Evolutionary conservation across 2,329 filamentous ascomycete genomes (phyloP).

Genomic region (Coleophoma crateriformis): DNA sequence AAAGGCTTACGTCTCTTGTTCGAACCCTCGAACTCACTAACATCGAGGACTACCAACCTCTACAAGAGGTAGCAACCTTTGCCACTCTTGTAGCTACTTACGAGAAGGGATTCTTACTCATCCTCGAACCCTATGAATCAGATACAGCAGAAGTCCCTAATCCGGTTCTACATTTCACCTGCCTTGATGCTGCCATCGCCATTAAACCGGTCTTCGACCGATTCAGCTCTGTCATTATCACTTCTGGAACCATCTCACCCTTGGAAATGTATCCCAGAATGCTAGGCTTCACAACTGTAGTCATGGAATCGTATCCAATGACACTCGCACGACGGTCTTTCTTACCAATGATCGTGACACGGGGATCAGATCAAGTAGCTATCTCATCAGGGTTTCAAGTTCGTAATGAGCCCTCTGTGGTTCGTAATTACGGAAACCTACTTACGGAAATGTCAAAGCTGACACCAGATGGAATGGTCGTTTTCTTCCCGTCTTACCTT

Average conservation of each 20-base stretch:
- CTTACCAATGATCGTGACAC: conserved; percentile 93
- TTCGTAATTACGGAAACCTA: conserved; percentile 91
- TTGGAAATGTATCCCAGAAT: conserved; percentile 99
- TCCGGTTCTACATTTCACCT: conserved; percentile 94
- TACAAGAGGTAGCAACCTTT: conserved; percentile 97
- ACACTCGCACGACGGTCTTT: conserved; percentile 93
- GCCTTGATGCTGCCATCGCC: conserved; percentile 92
- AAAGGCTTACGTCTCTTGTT: conserved; percentile 88
- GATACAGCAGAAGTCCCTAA: conserved; percentile 94
- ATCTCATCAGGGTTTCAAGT: conserved; percentile 94
- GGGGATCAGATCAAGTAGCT: conserved; percentile 87
- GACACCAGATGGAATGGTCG: conserved; percentile 95
- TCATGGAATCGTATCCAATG: conserved; percentile 97
- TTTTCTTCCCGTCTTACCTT: conserved; percentile 97
- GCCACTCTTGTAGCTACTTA: conserved; percentile 95
- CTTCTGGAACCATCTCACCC: conserved; percentile 92
- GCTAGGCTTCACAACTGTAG: conserved; percentile 86
- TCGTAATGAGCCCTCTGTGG: conserved; percentile 92
- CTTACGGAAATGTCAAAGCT: conserved; percentile 93
- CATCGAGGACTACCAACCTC: conserved; percentile 93
- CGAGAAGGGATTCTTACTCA: conserved; percentile 91
- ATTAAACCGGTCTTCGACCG: conserved; percentile 97
- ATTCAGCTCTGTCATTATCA: conserved; percentile 97
- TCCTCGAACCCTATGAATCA: conserved; percentile 95
- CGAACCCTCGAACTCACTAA: conserved; percentile 93